These are phyloP conservation scores for Leccinum subtestaceum DNA, from an alignment of 768 basidiomycete species.

Conservation along the genomic window DNA sequence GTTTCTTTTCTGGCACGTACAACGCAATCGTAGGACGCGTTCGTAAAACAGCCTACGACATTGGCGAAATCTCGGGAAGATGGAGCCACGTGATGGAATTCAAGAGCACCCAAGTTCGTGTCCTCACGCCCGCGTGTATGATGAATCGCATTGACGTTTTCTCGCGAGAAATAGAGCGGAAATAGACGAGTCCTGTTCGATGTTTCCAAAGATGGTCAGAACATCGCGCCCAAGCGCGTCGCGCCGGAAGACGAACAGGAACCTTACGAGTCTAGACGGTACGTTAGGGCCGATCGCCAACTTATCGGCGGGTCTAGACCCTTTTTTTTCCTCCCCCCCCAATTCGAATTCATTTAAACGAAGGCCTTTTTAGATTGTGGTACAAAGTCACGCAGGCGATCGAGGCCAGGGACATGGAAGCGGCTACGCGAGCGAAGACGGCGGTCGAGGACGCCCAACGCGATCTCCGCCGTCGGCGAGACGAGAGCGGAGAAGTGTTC, in stretches of 20 bases:
- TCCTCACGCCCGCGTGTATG: not conserved
- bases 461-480: constrained; percentile 69
- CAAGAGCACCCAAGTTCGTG: constrained; percentile 60
- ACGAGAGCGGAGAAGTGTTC: constrained; percentile 67
- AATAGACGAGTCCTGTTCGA: constrained; percentile 82
- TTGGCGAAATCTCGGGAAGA: constrained; percentile 85
- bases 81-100: constrained; percentile 93
- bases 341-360: not conserved
- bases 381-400: constrained; percentile 81
- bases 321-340: not conserved
- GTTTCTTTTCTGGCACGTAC: constrained; percentile 96
- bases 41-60: constrained; percentile 56
- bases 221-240: constrained; percentile 79
- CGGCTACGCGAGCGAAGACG: constrained; percentile 86
- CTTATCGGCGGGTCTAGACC: not conserved
- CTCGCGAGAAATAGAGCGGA: constrained; percentile 44
- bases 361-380: constrained; percentile 54
- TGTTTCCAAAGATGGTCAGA: constrained; percentile 69
- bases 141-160: not conserved
- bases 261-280: constrained; percentile 85
- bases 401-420: constrained; percentile 85
- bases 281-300: constrained; percentile 20
- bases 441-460: constrained; percentile 91
- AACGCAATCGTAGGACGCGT: constrained; percentile 85
- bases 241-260: constrained; percentile 85